phyloP scores from a whole-genome alignment of 2,329 filamentous ascomycete genomes.

The Fusarium luffae region DNA sequence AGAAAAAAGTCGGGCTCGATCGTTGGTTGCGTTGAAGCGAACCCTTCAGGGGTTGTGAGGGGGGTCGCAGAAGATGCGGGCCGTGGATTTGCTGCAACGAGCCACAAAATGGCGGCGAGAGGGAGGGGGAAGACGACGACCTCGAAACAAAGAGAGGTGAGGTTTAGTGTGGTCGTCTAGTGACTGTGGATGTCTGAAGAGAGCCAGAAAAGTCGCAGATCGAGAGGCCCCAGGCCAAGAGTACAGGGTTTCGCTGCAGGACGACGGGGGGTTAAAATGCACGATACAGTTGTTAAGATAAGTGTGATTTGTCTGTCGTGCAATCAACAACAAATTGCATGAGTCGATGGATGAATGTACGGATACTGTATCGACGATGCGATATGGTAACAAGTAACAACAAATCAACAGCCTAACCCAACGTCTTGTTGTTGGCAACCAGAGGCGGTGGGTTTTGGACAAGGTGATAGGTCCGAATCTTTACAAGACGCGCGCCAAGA shows the following conservation, averaged over 20 bases:
- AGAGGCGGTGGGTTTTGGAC: slow-evolving; percentile 42
- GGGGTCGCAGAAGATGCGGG: slow-evolving; percentile 41
- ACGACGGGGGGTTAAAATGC: slow-evolving; percentile 31
- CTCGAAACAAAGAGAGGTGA: slow-evolving; percentile 27
- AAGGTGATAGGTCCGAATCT: slow-evolving; percentile 43
- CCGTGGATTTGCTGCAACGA: slow-evolving; percentile 34
- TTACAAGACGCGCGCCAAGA: slow-evolving; percentile 31
- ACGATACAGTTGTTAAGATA: slow-evolving; percentile 26
- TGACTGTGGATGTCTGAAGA: slow-evolving; percentile 11
- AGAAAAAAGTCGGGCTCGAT: slow-evolving; percentile 30
- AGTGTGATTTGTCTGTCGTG: slow-evolving; percentile 28
- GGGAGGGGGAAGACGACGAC: slow-evolving; percentile 23
- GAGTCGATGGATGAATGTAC: background rate
- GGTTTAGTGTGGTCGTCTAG: slow-evolving; percentile 5
- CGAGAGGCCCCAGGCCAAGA: slow-evolving; percentile 31
- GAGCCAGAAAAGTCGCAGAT: slow-evolving; percentile 19
- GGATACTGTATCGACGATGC: slow-evolving; percentile 10
- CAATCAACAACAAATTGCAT: slow-evolving; percentile 39
- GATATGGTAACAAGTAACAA: slow-evolving; percentile 37
- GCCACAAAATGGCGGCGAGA: slow-evolving; percentile 44
- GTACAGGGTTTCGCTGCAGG: slow-evolving; percentile 25
- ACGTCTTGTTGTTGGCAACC: slow-evolving; percentile 30
- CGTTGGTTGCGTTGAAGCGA: slow-evolving; percentile 30
- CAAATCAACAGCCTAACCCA: slow-evolving; percentile 27
- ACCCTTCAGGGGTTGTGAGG: slow-evolving; percentile 36